These are phyloP conservation scores for Aspergillus sp. DNA, from an alignment of 2,329 filamentous ascomycete genomes.

Conservation along the genomic window DNA sequence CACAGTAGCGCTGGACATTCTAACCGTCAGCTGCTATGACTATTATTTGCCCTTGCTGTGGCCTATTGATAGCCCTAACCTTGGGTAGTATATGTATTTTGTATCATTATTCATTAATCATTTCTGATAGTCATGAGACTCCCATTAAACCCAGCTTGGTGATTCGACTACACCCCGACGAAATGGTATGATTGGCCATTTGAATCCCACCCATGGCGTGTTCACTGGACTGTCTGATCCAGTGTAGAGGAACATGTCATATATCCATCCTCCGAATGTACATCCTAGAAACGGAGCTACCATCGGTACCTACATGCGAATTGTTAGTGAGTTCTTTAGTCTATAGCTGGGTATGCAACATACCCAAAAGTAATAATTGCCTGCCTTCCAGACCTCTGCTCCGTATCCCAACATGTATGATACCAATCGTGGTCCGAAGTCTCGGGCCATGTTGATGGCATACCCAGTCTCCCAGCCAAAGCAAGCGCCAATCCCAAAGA, in stretches of 20 bases:
- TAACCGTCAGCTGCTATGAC: too few species aligned
- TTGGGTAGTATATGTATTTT: too few species aligned
- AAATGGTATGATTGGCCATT: slow-evolving; percentile 38
- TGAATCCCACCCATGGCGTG: slow-evolving; percentile 60
- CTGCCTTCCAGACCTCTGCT: slow-evolving; percentile 60
- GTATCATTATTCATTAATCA: too few species aligned
- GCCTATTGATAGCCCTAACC: too few species aligned
- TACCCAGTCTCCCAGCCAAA: slow-evolving; percentile 76
- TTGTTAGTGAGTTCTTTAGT: slow-evolving; percentile 3
- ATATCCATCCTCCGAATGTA: slow-evolving; percentile 60
- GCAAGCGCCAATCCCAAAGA: slow-evolving; percentile 68
- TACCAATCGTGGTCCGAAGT: slow-evolving; percentile 65
- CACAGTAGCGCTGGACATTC: too few species aligned
- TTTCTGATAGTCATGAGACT: too few species aligned
- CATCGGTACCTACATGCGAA: slow-evolving; percentile 57
- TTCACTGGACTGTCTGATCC: slow-evolving; percentile 64
- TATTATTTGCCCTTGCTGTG: too few species aligned
- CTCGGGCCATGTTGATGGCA: slow-evolving; percentile 68
- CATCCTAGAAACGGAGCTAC: slow-evolving; percentile 65
- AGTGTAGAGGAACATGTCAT: slow-evolving; percentile 65
- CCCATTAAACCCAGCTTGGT: too few species aligned
- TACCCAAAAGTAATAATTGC: slow-evolving; percentile 70
- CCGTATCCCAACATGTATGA: slow-evolving; percentile 66
- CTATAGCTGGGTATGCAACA: slow-evolving; percentile 1
- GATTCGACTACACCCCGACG: background rate